Evolutionary conservation across 306 rosid species (phyloP), one percentile per base, ranked within the genome.

Genomic region (Inga oerstediana): DNA sequence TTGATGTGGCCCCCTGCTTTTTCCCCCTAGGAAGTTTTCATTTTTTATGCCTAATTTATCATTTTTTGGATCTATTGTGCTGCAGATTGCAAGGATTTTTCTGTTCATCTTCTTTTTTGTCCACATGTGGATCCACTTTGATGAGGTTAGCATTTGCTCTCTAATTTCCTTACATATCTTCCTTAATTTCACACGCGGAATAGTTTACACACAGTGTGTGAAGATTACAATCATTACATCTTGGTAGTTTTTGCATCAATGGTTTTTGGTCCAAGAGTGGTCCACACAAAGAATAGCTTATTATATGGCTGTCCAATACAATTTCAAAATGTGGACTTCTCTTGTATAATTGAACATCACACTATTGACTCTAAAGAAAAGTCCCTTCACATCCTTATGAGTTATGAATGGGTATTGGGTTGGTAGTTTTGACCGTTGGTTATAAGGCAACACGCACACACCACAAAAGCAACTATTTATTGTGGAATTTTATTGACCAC

Each of bases 81-180:
- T 82, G 70, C 90, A 91, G 97, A 85, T 88, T 84, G 94, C 96
- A 62, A 88, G 97, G 82, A 72, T 93, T 81, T 48, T 90, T 68
- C 81, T 91, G 74, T 93, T 93, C 87, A 72, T 93, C 15, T 89
- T 79, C 83, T 77, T 93, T 61, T 89, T 93, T 34, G 8, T n/a
- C 70, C 96, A 91, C 88, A 84, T 89, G 89, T 79, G 76, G 59
- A 44, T 52, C 72, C 93, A 87, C 87, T 91, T 84, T 52, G 89
- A 89, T 62, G 88, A 89, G 95, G 97, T 93, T 84, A 89, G 91
- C 88, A 61, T 32, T 12, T 37, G 72, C 76, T 82, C 43, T 58
- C 7, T 52, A n/a, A 54, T 86, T 74, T 56, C 41, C 32, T 3
- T 0, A 9, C 19, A 56, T 64, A 41, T 58, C 19, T 64, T 64